phyloP scores from a whole-genome alignment of 768 basidiomycete species.

The Pleurotus tuoliensis region DNA sequence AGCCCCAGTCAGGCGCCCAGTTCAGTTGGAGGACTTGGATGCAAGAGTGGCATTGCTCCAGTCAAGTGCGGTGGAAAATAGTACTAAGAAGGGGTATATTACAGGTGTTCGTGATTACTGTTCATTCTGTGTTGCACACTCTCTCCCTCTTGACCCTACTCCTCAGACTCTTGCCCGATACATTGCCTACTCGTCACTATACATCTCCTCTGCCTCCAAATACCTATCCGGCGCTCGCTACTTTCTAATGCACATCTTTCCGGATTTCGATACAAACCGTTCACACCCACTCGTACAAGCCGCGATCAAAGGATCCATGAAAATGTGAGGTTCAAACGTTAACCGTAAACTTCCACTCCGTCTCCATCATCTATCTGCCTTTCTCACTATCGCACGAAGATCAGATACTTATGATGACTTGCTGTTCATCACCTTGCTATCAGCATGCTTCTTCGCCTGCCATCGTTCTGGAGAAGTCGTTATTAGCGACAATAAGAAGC shows the following conservation, averaged over 20 bases:
- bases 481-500: constrained; percentile 9
- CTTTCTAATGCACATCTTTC: constrained; percentile 18
- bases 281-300: constrained; percentile 15
- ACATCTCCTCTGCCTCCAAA: constrained; percentile 11
- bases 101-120: constrained; percentile 20
- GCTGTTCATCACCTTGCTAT: not conserved
- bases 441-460: constrained; percentile 22
- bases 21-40: constrained; percentile 11
- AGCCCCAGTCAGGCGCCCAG: not conserved
- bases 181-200: constrained; percentile 28
- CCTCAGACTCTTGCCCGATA: constrained; percentile 31
- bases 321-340: constrained; percentile 9
- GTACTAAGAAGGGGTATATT: constrained; percentile 12
- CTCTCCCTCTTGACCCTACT: constrained; percentile 25
- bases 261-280: constrained; percentile 18
- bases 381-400: not conserved
- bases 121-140: constrained; percentile 23
- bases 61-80: constrained; percentile 16
- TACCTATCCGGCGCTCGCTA: constrained; percentile 22
- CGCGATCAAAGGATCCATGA: constrained; percentile 16
- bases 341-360: constrained; percentile 11
- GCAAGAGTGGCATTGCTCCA: constrained; percentile 12
- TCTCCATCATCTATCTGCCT: not conserved
- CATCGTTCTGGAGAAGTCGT: constrained; percentile 21
- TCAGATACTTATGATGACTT: not conserved